These are phyloP conservation scores for Lipomyces chichibuensis DNA, from an alignment of 805 yeast genomes.

Conservation along the genomic window DNA sequence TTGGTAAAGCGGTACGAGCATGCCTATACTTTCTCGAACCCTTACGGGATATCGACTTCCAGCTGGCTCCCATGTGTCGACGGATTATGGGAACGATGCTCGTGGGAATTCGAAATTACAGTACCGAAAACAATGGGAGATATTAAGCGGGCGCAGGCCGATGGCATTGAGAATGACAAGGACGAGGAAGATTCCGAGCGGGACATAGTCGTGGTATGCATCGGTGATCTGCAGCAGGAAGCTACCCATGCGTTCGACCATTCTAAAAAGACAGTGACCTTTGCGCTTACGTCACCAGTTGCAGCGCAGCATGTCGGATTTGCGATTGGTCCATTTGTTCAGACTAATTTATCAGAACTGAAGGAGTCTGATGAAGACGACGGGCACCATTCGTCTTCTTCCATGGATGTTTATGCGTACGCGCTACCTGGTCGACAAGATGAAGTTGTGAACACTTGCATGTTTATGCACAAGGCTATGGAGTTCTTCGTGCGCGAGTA, in stretches of 20 bases:
- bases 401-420: conserved; percentile 55
- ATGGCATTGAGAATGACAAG: conserved; percentile 18
- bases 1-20: conserved; percentile 22
- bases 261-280: conserved; percentile 72
- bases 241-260: conserved; percentile 73
- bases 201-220: conserved; percentile 49
- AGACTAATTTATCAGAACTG: conserved; percentile 56
- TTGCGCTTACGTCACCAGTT: conserved; percentile 77
- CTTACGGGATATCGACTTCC: conserved; percentile 77
- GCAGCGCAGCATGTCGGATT: conserved; percentile 95
- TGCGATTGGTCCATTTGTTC: conserved; percentile 87
- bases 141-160: conserved; percentile 52
- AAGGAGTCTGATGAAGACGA: conserved; percentile 43
- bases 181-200: conserved; percentile 47
- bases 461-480: conserved; percentile 74
- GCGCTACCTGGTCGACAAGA: conserved; percentile 61
- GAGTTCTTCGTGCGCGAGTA: conserved; percentile 84
- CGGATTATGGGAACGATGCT: conserved; percentile 79
- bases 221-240: conserved; percentile 53
- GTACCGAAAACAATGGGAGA: conserved; percentile 80
- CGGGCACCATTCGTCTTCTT: conserved; percentile 41
- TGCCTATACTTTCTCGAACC: conserved; percentile 81
- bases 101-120: conserved; percentile 90
- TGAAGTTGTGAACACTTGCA: conserved; percentile 68
- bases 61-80: conserved; percentile 99